Evolutionary conservation across 306 rosid genomes (phyloP), one percentile per base, ranked within the genome.

Genomic region (Comarum palustre): DNA sequence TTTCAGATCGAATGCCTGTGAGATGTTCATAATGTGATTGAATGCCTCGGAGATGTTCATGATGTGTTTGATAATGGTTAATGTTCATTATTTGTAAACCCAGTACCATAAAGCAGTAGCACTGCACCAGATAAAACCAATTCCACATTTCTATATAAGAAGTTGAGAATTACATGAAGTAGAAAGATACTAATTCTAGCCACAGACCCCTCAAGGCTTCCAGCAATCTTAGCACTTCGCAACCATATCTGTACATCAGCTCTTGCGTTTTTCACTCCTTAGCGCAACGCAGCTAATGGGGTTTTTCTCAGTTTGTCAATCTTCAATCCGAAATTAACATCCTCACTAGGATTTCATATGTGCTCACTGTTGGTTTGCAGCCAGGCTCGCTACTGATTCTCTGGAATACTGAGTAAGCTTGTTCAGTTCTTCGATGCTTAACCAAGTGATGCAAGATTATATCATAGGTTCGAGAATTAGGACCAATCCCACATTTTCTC

Each of bases 401-500:
- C 79, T 79, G 84, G 73, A 90, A 93, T 66, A 89, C 76, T 0
- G 69, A 69, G 75, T 84, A 83, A 27, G 97, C 98, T 75, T 93
- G 89, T 60, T 87, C 73, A 4, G 66, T 82, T 82, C 87, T 90
- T 17, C 68, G 39, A 60, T 66, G 85, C 84, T 83, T 93, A 64
- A 89, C 67, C 82, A 90, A 71, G 57, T 89, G 98, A 77, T 88
- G 88, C 32, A 90, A 82, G 67, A 90, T 80, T 41, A 90, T 87
- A 57, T 93, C 96, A 55, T 78, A 87, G 4, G 97, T 87, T 83
- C 96, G 80, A 60, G 98, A 73, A 83, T 86, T 84, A 14, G 93
- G 96, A 72, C 97, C 97, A 3, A 86, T 71, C 38, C 88, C 89
- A 58, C 46, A 77, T 54, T 74, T 79, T 59, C 81, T 86, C 97